phyloP scores from a whole-genome alignment of 495 filamentous ascomycete species.

The Platismatia glauca region DNA sequence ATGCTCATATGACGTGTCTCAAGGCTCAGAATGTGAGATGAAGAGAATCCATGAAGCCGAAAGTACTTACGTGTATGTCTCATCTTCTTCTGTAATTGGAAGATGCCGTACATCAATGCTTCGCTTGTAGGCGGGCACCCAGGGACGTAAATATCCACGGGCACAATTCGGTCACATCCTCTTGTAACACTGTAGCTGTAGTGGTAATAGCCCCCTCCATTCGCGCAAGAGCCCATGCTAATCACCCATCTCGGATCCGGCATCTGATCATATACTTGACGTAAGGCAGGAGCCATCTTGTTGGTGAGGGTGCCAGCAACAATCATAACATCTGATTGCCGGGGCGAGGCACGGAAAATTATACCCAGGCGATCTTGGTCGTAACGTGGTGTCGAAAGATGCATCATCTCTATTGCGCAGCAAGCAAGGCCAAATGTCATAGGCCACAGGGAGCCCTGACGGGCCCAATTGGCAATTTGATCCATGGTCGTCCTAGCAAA shows the following conservation, averaged over 20 bases:
- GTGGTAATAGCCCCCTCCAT: constrained; percentile 91
- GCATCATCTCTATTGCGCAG: constrained; percentile 96
- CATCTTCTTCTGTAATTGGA: constrained; percentile 84
- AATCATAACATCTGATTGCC: constrained; percentile 92
- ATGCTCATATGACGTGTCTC: neutral
- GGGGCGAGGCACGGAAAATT: constrained; percentile 87
- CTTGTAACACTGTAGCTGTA: constrained; percentile 84
- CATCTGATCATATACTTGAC: constrained; percentile 94
- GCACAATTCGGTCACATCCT: constrained; percentile 83
- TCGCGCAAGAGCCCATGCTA: constrained; percentile 85
- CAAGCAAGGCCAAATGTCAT: constrained; percentile 90
- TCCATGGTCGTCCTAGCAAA: constrained; percentile 64
- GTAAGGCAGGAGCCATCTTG: constrained; percentile 88
- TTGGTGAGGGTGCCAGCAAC: constrained; percentile 87
- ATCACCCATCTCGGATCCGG: constrained; percentile 89
- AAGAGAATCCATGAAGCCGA: neutral
- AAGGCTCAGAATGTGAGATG: neutral
- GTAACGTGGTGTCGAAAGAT: constrained; percentile 84
- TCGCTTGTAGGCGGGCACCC: constrained; percentile 86
- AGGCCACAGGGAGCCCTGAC: constrained; percentile 83
- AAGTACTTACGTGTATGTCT: constrained; percentile 44
- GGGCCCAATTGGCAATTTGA: constrained; percentile 78
- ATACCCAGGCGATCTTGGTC: constrained; percentile 88
- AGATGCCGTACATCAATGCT: constrained; percentile 81
- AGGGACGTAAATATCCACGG: constrained; percentile 87